Evolutionary conservation across 805 yeast genomes (phyloP), one percentile per base, ranked within the genome.

Genomic region (Jamesozyma jinghongensis): DNA sequence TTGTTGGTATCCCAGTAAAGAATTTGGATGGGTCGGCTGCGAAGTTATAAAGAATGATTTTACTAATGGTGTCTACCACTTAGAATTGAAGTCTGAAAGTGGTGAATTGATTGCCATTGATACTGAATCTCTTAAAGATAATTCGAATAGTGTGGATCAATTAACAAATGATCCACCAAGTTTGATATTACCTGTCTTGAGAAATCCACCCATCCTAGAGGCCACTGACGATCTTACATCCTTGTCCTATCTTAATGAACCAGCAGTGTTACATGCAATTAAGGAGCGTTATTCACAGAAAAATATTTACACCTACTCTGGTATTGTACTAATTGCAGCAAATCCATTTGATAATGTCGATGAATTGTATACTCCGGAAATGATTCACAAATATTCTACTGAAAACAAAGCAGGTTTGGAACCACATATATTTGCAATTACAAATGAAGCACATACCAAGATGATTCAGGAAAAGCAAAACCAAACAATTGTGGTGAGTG

Each of bases 401-500:
- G 84, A 81, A 56, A 25, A 33, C 3, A 74, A 95, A 57, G 97
- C 95, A 22, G 97, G 88, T 57, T 74, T 87, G 47, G 97, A 88
- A 53, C 98, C 98, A 2, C 98, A 90, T 69, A 69, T 90, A 57
- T 90, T 90, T 63, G 96, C 97, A 37, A 90, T 90, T 56, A 97
- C 98, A 18, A 97, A 88, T 61, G 97, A 92, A 54, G 97, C 98
- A 4, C 88, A 87, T 60, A 74, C 95, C 55, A 83, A 94, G 62
- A 92, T 90, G 98, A 81, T 84, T 55, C 73, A 79, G 35, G 92
- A 86, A 52, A 69, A 74, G 28, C 70, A 77, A 53, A 90, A 92
- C 65, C 98, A 90, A 66, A 90, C 98, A 1, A 88, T 90, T 47
- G 95, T 90, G 17, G 97, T 90, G 14, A 79, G 90, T 52, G 98